phyloP scores from a whole-genome alignment of 805 yeast genomes.

The Ogataea ganodermae region DNA sequence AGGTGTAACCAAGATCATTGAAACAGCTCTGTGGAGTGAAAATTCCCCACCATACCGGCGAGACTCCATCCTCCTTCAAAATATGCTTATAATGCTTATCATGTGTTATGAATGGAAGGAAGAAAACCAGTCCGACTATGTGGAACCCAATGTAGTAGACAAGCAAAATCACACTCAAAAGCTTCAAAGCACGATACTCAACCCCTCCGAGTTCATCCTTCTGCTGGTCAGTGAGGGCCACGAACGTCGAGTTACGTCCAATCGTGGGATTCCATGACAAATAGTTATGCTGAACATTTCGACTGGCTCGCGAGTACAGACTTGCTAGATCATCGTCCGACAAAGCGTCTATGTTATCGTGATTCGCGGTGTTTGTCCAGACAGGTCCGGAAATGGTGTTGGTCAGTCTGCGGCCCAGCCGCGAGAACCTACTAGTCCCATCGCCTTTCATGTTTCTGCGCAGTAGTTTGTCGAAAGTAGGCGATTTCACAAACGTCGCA shows the following conservation, averaged over 20 bases:
- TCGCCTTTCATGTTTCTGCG: constrained; percentile 28
- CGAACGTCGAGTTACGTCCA: constrained; percentile 91
- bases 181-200: constrained; percentile 86
- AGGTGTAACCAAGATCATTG: constrained; percentile 81
- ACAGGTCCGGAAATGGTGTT: constrained; percentile 17
- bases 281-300: constrained; percentile 54
- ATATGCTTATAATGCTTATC: constrained; percentile 43
- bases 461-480: constrained; percentile 50
- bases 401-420: constrained; percentile 31
- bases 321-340: constrained; percentile 36
- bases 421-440: constrained; percentile 12
- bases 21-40: constrained; percentile 80
- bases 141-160: constrained; percentile 79
- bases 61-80: constrained; percentile 57
- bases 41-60: constrained; percentile 92
- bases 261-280: constrained; percentile 89
- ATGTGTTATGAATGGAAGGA: constrained; percentile 62
- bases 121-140: constrained; percentile 49
- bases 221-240: constrained; percentile 76
- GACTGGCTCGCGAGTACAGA: constrained; percentile 22
- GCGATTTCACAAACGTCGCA: constrained; percentile 36
- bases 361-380: constrained; percentile 5
- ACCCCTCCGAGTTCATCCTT: constrained; percentile 97
- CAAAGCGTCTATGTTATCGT: constrained; percentile 14
- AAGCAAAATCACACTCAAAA: constrained; percentile 65